Evolutionary conservation across 805 yeast genomes (phyloP), one percentile per base, ranked within the genome.

Genomic region (Starmerella tilneyi): DNA sequence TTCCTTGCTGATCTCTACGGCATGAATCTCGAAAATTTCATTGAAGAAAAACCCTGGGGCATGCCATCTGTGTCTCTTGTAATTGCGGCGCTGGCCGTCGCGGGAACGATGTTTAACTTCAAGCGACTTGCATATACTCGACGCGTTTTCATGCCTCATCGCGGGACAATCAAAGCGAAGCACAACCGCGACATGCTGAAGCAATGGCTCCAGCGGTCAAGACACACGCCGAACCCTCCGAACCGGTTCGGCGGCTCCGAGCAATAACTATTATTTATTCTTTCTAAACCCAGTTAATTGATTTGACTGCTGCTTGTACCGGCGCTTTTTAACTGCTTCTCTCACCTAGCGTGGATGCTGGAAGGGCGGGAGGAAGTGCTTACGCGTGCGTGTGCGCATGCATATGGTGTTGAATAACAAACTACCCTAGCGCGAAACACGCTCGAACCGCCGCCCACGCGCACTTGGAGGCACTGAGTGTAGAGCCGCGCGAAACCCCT

Each of bases 1-100:
- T 65, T 84, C 17, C 56, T 84, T 1, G 94, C 96, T 2, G 94
- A 94, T 7, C 79, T 86, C 55, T 88, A 84, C 57, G 95, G 94
- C 28, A 92, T 92, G 98, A 92, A 92, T 63, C 67, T 92, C 60
- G 88, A 83, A 58, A 92, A 89, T 63, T 88, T 83, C 59, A 79
- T 92, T 15, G 98, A 92, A 59, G 94, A 86, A 44, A 67, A 77
- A 2, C 72, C 75, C 44, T 71, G 72, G 51, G 95, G 96, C 26
- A 81, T 85, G 62, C 61, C 63, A 3, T 57, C 75, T 1, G 72
- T 79, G 9, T 47, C 62, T 1, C 63, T 67, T 0, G 47, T 68
- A 2, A 63, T 79, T 1, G 63, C 78, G 1, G 59, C 72, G 5
- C 47, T 75, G 39, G 52, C 65, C 7, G 48, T 68, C 0, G 51